Evolutionary conservation across 345 rosid species (phyloP), one percentile per base, ranked within the genome.

Genomic region (Psidium friedrichsthalianum): DNA sequence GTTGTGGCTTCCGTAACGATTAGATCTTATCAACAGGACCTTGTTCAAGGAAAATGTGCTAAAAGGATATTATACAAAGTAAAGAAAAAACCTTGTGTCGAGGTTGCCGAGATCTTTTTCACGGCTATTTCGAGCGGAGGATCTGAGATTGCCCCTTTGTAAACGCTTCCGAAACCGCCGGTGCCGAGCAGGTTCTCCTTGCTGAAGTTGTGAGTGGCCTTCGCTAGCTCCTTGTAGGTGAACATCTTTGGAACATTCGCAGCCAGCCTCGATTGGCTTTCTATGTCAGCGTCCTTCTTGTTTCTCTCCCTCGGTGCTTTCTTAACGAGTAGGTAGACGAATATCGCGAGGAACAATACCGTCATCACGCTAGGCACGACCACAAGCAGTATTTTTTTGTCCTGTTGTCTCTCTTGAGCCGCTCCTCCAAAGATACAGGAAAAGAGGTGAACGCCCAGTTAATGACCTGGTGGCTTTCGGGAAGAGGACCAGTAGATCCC

Each of bases 91-190:
- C 91, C 90, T 86, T 91, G 91, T 84, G 84, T 84, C 13, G 90
- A 90, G 76, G 91, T 88, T 61, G 88, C 90, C 1, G 90, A 91
- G 52, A 91, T 90, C 85, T 56, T 90, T 84, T 92, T 91, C 52
- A 91, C 93, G 1, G 91, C 93, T 16, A 91, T 74, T 25, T 51
- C 86, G 3, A 24, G 32, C 2, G 90, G 87, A 58, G 92, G 91
- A 84, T 89, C 56, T 3, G 85, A 82, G 22, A 90, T 24, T 27
- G 86, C 80, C 27, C 88, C 93, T 49, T 88, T 89, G 85, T 88
- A 92, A 54, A 92, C 93, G 15, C 89, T 91, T 52, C 93, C 91
- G 25, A 89, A 91, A 1, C 90, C 93, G 2, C 94, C 93, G 6
- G 84, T 84, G 10, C 94, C 94, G 7, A 91, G 80, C 84, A 89